Evolutionary conservation across 805 yeast species (phyloP).

Genomic region (Lipomyces sp.): DNA sequence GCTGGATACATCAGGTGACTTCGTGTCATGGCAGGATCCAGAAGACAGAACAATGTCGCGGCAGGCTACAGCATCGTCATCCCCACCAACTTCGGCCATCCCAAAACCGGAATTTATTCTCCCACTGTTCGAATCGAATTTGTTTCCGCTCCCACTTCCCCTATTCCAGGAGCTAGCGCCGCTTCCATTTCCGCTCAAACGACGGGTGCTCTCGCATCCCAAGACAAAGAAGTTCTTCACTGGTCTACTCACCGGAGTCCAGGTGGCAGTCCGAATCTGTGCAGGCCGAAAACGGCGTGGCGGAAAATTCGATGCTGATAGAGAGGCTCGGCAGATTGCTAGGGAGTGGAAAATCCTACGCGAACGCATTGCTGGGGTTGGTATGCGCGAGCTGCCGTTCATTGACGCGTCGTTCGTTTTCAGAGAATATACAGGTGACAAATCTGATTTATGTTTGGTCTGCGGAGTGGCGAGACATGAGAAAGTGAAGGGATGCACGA

Average conservation of each 20-base stretch:
- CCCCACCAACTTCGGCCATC: neutral
- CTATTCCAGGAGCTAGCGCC: constrained; percentile 32
- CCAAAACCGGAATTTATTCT: constrained; percentile 33
- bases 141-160: constrained; percentile 34
- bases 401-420: constrained; percentile 29
- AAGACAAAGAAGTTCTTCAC: constrained; percentile 28
- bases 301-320: constrained; percentile 31
- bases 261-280: constrained; percentile 35
- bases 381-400: constrained; percentile 29
- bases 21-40: constrained; percentile 31
- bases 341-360: constrained; percentile 29
- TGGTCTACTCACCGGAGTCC: constrained; percentile 23
- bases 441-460: constrained; percentile 28
- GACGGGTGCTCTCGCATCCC: constrained; percentile 30
- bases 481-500: constrained; percentile 25
- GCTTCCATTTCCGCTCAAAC: constrained; percentile 32
- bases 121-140: constrained; percentile 27
- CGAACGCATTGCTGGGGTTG: constrained; percentile 34
- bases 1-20: constrained; percentile 8
- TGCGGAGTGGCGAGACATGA: constrained; percentile 34
- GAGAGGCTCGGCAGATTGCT: constrained; percentile 34
- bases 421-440: constrained; percentile 22
- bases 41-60: neutral
- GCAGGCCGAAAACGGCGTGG: constrained; percentile 36
- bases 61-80: neutral